Evolutionary conservation across 2,329 filamentous ascomycete species (phyloP), one percentile per base, ranked within the genome.

Genomic region (Myriangium duriaei): DNA sequence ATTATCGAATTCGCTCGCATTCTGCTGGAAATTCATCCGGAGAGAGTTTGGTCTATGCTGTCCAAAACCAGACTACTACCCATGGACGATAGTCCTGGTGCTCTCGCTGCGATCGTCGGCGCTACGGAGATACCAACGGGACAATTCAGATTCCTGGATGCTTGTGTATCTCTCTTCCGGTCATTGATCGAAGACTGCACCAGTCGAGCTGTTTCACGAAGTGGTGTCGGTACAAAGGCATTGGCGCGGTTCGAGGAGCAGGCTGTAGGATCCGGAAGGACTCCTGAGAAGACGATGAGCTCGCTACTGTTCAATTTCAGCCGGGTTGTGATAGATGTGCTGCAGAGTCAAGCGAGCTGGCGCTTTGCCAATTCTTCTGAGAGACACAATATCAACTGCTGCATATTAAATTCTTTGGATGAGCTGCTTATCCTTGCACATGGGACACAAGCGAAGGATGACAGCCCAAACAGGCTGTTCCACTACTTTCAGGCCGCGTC

Each of bases 11-110:
- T 96, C 51, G 64, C 93, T 26, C 72, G 81, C 47, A 75, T 79
- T 2, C 63, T 92, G 12, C 59, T 91, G 16, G 68, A 71, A 7
- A 49, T 81, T n/a, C 74, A 80, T 36, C 88, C 91, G 1, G 81
- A 81, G 40, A 72, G 87, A 42, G 77, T 94, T 4, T 96, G 91
- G 87, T 86, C 88, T 3, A 83, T 88, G 55, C 71, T 98, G 50
- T 76, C 79, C 3, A 76, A 84, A 41, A 92, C 84, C 55, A 76
- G 79, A 45, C 65, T 98, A 12, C 67, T 98, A 32, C 81, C 81
- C 48, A 73, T 77, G 4, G 79, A 85, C 47, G 78, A 82, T 7
- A 79, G 78, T 45, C 78, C 78, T 11, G 83, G 85, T 9, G 78
- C 81, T 43, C 69, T 98, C 43, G 74, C 79, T 28, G 76, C 76